Percentiles rank a stretch among this genome's conserved stretches.
Evolutionary conservation across 345 rosid species (phyloP).

Genomic region (Lagerstroemia speciosa): DNA sequence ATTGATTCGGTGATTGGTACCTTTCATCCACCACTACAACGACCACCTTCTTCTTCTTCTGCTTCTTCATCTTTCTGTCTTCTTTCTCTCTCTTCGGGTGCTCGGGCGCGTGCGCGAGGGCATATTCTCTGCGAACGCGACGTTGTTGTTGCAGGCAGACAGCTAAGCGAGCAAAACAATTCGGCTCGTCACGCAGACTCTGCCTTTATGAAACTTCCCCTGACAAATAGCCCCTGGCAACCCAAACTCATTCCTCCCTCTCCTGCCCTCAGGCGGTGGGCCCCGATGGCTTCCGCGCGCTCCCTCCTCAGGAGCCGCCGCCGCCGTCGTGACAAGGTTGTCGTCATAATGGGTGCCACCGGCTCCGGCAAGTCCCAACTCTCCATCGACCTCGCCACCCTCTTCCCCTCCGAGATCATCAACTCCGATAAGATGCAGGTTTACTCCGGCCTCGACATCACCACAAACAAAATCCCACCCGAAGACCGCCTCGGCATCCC

Average conservation of each 20-base stretch:
- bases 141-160: background rate
- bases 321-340: constrained; percentile 42
- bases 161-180: background rate
- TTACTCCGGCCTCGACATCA: constrained; percentile 63
- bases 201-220: constrained; percentile 9
- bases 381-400: constrained; percentile 65
- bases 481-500: constrained; percentile 51
- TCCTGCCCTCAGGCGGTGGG: constrained; percentile 3
- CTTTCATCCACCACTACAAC: no score
- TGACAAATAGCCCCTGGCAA: background rate
- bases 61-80: no score
- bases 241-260: background rate
- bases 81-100: no score
- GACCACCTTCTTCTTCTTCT: no score
- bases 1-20: no score
- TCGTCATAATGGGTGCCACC: constrained; percentile 84
- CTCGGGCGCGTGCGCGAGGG: no score
- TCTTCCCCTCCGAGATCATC: constrained; percentile 47
- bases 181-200: background rate
- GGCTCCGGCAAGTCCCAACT: constrained; percentile 77
- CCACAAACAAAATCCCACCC: constrained; percentile 69
- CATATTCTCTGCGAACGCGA: no score
- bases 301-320: background rate
- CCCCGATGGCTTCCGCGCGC: constrained; percentile 9
- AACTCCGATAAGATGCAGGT: constrained; percentile 96